Evolutionary conservation across 2,329 filamentous ascomycete species (phyloP).

Genomic region (Botryotinia globosa): DNA sequence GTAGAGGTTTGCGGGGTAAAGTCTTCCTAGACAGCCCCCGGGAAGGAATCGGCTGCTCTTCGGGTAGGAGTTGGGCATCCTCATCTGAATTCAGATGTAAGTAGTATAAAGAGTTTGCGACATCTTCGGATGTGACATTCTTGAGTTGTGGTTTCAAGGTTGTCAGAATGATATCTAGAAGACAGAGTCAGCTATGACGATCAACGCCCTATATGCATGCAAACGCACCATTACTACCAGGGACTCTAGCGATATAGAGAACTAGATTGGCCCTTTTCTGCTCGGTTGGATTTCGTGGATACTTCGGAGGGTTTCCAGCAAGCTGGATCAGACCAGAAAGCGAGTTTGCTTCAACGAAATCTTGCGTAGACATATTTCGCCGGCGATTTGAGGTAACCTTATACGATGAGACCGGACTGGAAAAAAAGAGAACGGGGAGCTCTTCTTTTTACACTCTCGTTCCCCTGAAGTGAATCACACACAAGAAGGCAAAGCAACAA

Average conservation of each 20-base stretch:
- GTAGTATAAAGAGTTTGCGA: slow-evolving; percentile 86
- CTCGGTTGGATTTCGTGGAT: slow-evolving; percentile 74
- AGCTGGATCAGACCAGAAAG: slow-evolving; percentile 75
- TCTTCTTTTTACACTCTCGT: neutral
- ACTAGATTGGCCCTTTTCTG: slow-evolving; percentile 67
- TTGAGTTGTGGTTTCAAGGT: slow-evolving; percentile 85
- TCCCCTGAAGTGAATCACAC: neutral
- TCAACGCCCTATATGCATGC: neutral
- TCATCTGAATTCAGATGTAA: slow-evolving; percentile 71
- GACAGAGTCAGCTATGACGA: slow-evolving; percentile 5
- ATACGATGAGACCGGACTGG: neutral
- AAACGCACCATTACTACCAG: slow-evolving; percentile 75
- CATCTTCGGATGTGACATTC: slow-evolving; percentile 83
- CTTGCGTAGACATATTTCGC: slow-evolving; percentile 25
- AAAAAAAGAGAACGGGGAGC: neutral
- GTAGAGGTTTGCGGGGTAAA: slow-evolving; percentile 37
- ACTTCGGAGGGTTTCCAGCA: slow-evolving; percentile 81
- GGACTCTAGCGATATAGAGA: slow-evolving; percentile 90
- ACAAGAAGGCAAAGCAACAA: slow-evolving; percentile 4
- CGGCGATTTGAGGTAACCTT: neutral
- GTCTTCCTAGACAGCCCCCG: slow-evolving; percentile 27
- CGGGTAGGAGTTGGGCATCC: slow-evolving; percentile 46
- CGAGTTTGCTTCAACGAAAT: slow-evolving; percentile 73
- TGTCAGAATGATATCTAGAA: slow-evolving; percentile 54
- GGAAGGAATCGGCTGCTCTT: slow-evolving; percentile 24